Percentiles rank a stretch among this genome's conserved stretches.
Evolutionary conservation across 805 yeast genomes (phyloP).

Genomic region (Yamadazyma philogaea): DNA sequence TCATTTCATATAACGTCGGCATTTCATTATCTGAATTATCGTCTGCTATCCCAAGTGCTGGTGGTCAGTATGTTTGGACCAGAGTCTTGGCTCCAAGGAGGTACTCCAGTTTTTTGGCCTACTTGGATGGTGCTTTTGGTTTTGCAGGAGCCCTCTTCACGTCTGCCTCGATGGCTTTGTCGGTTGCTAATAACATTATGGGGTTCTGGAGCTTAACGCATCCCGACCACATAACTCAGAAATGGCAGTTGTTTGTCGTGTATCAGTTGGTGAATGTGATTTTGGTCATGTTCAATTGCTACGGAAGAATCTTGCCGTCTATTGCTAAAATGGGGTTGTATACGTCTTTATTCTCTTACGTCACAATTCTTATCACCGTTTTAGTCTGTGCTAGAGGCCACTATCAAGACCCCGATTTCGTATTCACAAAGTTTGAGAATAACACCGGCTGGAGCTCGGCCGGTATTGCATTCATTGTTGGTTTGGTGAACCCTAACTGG

Average conservation of each 20-base stretch:
- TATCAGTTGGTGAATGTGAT: conserved; percentile 45
- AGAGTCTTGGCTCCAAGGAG: conserved; percentile 37
- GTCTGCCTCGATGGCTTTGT: conserved; percentile 36
- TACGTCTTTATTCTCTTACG: conserved; percentile 50
- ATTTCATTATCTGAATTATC: conserved; percentile 39
- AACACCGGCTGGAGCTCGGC: conserved; percentile 59
- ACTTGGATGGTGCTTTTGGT: conserved; percentile 38
- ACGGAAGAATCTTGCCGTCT: conserved; percentile 50
- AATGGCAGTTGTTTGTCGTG: conserved; percentile 56
- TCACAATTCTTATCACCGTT: conserved; percentile 51
- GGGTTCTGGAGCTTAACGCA: conserved; percentile 36
- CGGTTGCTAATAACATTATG: conserved; percentile 34
- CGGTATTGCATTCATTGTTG: conserved; percentile 65
- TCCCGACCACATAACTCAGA: conserved; percentile 28
- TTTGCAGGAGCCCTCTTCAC: conserved; percentile 45
- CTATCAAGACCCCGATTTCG: conserved; percentile 50
- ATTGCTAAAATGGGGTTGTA: conserved; percentile 50
- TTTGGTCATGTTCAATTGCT: conserved; percentile 46
- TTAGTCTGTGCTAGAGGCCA: conserved; percentile 51
- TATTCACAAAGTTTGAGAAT: conserved; percentile 52
- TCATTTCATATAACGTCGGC: conserved; percentile 35
- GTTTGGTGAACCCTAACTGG: conserved; percentile 70
- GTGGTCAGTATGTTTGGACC: conserved; percentile 45
- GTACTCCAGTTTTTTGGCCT: conserved; percentile 36
- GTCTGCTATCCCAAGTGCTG: conserved; percentile 40